Base-by-base conservation (phyloP, 2,329 filamentous ascomycete genomes). In the Cercospora citrullina region DNA sequence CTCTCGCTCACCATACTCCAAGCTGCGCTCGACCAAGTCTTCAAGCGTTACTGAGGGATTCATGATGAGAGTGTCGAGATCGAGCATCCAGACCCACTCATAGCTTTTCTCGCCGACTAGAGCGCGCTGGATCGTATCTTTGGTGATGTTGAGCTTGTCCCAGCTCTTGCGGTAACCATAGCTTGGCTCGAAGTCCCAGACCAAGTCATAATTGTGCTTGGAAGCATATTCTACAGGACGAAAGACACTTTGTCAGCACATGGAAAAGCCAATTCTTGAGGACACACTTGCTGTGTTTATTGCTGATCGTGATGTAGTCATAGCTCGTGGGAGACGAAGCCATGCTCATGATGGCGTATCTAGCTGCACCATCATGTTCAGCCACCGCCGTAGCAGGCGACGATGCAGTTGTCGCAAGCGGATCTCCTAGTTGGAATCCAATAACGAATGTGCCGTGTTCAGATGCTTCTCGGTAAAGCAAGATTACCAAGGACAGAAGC, bases 21-120 rank as follows among this genome's bases (percentile, higher is more conserved):
- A 70, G 12, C 73, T 74, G 16, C 79, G 76, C 10, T 75, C 67
- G 48, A 82, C 78, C 59, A 82, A 75, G 57, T 79, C 75, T 8
- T 75, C 71, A 28, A 81, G 57, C 53, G 75, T 76, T 66, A 78
- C 77, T 4, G 75, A 72, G 16, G 78, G 80, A 62, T 81, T 80
- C 14, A 78, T 81, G 68, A 81, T 77, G 16, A 81, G 71, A 0
- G 79, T 80, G 68, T 81, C 80, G 53, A 80, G 80, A 69, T 81
- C 80, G 9, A 81, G 69, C 79, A 79, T 81, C 80, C 80, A 82
- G 21, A 82, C 75, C 80, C 80, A 82, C 64, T 81, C 78, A 66
- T 78, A 71, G 7, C 59, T 63, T 8, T 65, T 78, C 66, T 76
- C 77, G 48, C 71, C 75, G 5, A 77, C 73, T 12, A 55, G 45